Percentiles rank a stretch among this genome's conserved stretches.
Evolutionary conservation across 2,329 filamentous ascomycete species (phyloP).

Genomic region (Fusarium floridanum): DNA sequence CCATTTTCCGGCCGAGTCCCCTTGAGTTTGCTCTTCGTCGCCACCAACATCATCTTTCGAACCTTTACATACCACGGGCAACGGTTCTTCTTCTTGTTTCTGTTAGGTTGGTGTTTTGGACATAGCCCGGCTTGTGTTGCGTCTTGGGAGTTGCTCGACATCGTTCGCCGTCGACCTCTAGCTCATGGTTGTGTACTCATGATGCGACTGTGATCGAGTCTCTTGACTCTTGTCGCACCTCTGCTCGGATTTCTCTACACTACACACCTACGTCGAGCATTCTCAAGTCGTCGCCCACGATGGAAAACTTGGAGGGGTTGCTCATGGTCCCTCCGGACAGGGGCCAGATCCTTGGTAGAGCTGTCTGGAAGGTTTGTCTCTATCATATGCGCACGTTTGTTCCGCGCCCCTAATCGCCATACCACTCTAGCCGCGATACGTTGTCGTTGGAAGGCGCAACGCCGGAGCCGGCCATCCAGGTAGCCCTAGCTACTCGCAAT

Average conservation of each 20-base stretch:
- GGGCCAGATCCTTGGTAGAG: slow-evolving; percentile 63
- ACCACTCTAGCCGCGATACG: slow-evolving; percentile 66
- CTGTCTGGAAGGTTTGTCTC: slow-evolving; percentile 64
- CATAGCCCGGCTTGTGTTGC: slow-evolving; percentile 1
- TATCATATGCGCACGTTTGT: slow-evolving; percentile 4
- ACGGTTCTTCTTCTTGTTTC: slow-evolving; percentile 13
- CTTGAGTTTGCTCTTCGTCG: slow-evolving; percentile 35
- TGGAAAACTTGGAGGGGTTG: slow-evolving; percentile 60
- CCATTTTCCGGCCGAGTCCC: slow-evolving; percentile 40
- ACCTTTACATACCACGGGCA: slow-evolving; percentile 24
- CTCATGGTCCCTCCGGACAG: slow-evolving; percentile 65
- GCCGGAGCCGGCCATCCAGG: slow-evolving; percentile 50
- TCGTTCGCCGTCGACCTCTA: slow-evolving; percentile 2
- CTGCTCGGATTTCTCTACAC: not conserved
- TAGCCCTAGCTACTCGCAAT: slow-evolving; percentile 56
- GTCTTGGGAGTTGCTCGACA: slow-evolving; percentile 3
- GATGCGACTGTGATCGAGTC: slow-evolving; percentile 42
- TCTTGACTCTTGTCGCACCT: slow-evolving; percentile 7
- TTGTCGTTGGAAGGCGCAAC: slow-evolving; percentile 63
- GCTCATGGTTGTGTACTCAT: slow-evolving; percentile 38
- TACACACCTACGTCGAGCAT: not conserved
- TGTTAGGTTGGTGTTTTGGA: slow-evolving; percentile 14
- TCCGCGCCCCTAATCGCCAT: slow-evolving; percentile 27
- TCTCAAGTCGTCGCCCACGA: slow-evolving; percentile 34
- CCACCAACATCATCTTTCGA: slow-evolving; percentile 33